Percentiles rank a stretch among this genome's conserved stretches.
Conservation (phyloP, 768 basidiomycete genomes). For the Galerina sulciceps region DNA sequence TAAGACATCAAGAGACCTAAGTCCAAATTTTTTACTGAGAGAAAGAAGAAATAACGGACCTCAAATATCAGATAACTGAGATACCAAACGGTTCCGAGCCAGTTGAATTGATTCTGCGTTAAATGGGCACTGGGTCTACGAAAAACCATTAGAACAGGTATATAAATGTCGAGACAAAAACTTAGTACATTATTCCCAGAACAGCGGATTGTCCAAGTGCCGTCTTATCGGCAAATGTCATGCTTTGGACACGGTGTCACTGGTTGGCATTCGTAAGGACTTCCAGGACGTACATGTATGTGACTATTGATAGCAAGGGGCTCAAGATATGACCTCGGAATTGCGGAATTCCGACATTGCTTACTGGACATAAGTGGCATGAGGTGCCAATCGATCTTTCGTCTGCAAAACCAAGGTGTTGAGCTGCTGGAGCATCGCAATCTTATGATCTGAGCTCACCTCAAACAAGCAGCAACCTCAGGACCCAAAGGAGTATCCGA, state of each 20-base stretch:
- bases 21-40: neutral
- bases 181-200: slow-evolving; percentile 65
- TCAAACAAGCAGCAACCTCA: slow-evolving; percentile 51
- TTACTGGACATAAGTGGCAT: slow-evolving; percentile 84
- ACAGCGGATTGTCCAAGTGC: slow-evolving; percentile 75
- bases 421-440: neutral
- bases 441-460: slow-evolving; percentile 39
- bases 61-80: slow-evolving; percentile 66
- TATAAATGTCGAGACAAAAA: neutral
- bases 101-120: slow-evolving; percentile 70
- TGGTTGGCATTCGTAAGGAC: neutral
- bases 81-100: slow-evolving; percentile 81
- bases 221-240: slow-evolving; percentile 81
- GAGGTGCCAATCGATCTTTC: slow-evolving; percentile 75
- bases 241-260: slow-evolving; percentile 41
- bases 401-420: slow-evolving; percentile 38
- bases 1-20: slow-evolving; percentile 31
- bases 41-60: slow-evolving; percentile 27
- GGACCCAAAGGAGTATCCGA: slow-evolving; percentile 49
- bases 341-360: slow-evolving; percentile 30
- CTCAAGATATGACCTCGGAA: slow-evolving; percentile 2
- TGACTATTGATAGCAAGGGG: slow-evolving; percentile 39
- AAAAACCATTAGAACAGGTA: neutral
- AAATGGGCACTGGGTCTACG: slow-evolving; percentile 58
- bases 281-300: slow-evolving; percentile 59